Evolutionary conservation across 331 rosid species (phyloP).

Genomic region (Quercus tomentella): DNA sequence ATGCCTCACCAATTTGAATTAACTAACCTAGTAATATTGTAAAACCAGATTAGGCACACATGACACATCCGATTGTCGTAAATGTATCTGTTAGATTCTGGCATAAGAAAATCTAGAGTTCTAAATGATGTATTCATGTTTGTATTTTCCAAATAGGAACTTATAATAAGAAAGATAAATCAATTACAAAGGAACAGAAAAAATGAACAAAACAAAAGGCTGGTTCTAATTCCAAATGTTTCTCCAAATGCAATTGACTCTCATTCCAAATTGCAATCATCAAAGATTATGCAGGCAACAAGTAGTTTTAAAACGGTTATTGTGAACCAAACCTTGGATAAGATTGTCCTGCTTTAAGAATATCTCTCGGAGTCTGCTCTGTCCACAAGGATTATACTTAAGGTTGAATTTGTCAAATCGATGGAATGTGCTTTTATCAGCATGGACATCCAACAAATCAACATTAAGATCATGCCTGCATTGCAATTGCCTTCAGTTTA

Average conservation of each 20-base stretch:
- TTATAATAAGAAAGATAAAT: background rate
- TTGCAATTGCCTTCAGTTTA: conserved; percentile 21
- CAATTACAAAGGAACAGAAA: background rate
- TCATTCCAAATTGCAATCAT: conserved; percentile 7
- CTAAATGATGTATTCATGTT: background rate
- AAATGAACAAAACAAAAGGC: background rate
- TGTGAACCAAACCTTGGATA: conserved; percentile 66
- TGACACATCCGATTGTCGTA: background rate
- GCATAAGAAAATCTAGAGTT: background rate
- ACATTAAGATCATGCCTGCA: conserved; percentile 80
- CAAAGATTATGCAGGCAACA: conserved; percentile 3
- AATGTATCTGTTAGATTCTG: background rate
- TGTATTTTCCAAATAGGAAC: background rate
- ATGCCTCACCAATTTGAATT: background rate
- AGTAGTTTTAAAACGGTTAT: conserved; percentile 6
- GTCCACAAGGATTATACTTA: conserved; percentile 92
- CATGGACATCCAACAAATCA: conserved; percentile 85
- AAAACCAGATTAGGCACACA: background rate
- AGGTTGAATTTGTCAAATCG: conserved; percentile 93
- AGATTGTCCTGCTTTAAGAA: conserved; percentile 90
- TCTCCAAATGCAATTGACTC: conserved; percentile 13
- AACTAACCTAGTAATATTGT: background rate
- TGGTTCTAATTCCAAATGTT: conserved; percentile 5
- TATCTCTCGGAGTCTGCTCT: conserved; percentile 89
- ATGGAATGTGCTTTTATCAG: conserved; percentile 87